Conservation (phyloP, 179 eudicot species). For the Nepenthes alata region DNA sequence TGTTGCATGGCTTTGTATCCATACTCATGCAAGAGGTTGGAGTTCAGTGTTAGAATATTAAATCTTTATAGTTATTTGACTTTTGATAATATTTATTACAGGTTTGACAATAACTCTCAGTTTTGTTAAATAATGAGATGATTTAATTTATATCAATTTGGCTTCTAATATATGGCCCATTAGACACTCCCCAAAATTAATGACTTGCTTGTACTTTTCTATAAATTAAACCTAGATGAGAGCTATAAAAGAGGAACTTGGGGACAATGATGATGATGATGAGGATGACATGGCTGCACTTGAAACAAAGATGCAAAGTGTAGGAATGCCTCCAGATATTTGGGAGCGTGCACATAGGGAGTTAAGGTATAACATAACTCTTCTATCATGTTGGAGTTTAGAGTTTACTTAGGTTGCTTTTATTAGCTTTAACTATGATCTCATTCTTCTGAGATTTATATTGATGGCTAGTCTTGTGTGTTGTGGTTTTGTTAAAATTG, state of each 20-base stretch:
- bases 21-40: too few relatives aligned
- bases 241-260: slow-evolving; percentile 98
- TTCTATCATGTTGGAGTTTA: not conserved
- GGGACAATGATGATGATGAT: slow-evolving; percentile 97
- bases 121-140: too few relatives aligned
- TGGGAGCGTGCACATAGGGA: slow-evolving; percentile 99
- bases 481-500: too few relatives aligned
- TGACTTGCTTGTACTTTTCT: slow-evolving; percentile 5
- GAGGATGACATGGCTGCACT: slow-evolving; percentile 91
- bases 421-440: not conserved
- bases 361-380: slow-evolving; percentile 38
- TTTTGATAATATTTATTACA: too few relatives aligned
- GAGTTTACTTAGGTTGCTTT: not conserved
- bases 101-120: too few relatives aligned
- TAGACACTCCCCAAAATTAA: too few relatives aligned
- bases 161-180: too few relatives aligned
- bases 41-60: too few relatives aligned
- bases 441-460: not conserved
- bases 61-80: too few relatives aligned
- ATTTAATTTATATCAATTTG: too few relatives aligned
- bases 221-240: slow-evolving; percentile 54
- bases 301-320: slow-evolving; percentile 94
- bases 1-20: too few relatives aligned
- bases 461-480: too few relatives aligned
- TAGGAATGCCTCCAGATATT: slow-evolving; percentile 87